These are phyloP conservation scores for Mytilinidion resinicola DNA, from an alignment of 495 filamentous ascomycete genomes.

Conservation along the genomic window DNA sequence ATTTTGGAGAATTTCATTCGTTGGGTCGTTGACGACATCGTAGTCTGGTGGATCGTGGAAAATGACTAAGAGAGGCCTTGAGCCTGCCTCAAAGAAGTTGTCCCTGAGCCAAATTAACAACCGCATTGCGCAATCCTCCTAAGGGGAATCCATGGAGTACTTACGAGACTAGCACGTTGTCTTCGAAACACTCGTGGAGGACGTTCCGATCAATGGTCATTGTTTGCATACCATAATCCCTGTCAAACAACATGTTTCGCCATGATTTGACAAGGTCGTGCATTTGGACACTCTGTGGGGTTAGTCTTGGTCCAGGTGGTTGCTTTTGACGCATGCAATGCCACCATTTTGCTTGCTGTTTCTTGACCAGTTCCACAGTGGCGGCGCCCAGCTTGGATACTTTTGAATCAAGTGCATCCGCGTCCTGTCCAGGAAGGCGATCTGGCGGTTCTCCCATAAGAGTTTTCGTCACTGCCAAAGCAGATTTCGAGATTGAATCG, in stretches of 20 bases:
- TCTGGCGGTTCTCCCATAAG: conserved; percentile 93
- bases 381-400: conserved; percentile 10
- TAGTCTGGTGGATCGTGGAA: conserved; percentile 69
- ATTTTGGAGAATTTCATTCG: conserved; percentile 48
- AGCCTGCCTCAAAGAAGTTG: conserved; percentile 42
- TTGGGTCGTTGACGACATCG: conserved; percentile 59
- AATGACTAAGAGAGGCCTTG: conserved; percentile 60
- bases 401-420: conserved; percentile 33
- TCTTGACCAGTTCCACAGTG: conserved; percentile 49
- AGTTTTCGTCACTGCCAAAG: conserved; percentile 82
- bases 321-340: conserved; percentile 50
- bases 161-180: conserved; percentile 83
- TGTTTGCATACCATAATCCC: conserved; percentile 66
- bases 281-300: conserved; percentile 39
- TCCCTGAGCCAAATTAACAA: conserved; percentile 35
- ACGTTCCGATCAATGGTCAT: conserved; percentile 64
- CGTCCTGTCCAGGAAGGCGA: conserved; percentile 37
- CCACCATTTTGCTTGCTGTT: conserved; percentile 54
- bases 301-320: conserved; percentile 12
- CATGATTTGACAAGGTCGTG: conserved; percentile 71
- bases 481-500: conserved; percentile 82
- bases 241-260: conserved; percentile 61
- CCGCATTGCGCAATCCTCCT: conserved; percentile 15
- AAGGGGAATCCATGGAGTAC: conserved; percentile 8
- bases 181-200: conserved; percentile 72